A percentile compares a stretch with the other conserved stretches of the same genome.
These are phyloP conservation scores for Nicotiana attenuata DNA, from an alignment of 257 asterid species.

Conservation along the genomic window DNA sequence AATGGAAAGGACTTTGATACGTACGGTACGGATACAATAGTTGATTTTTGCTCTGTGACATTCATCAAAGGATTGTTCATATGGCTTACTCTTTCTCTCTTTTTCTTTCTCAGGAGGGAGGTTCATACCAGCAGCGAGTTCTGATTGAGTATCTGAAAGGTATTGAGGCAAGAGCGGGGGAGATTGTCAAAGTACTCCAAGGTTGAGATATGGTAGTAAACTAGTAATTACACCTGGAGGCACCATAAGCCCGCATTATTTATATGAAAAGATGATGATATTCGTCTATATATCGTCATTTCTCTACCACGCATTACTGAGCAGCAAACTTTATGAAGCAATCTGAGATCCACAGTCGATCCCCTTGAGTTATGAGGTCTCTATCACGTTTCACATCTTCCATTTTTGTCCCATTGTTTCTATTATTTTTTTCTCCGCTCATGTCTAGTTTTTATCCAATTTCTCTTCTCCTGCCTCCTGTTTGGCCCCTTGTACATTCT, in stretches of 20 bases:
- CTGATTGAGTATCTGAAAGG: constrained; percentile 90
- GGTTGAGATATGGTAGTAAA: constrained; percentile 27
- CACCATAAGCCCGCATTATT: background rate
- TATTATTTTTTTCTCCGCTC: background rate
- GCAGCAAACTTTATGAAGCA: background rate
- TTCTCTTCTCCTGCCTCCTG: background rate
- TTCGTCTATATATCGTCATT: background rate
- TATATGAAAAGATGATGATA: background rate
- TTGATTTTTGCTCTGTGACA: background rate
- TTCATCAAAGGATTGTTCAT: constrained; percentile 13
- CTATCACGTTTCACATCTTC: background rate
- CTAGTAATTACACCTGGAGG: constrained; percentile 2
- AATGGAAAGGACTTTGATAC: constrained; percentile 71
- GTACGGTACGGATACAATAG: constrained; percentile 54
- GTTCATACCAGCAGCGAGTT: constrained; percentile 91
- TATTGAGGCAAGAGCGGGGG: constrained; percentile 71
- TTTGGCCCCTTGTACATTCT: background rate
- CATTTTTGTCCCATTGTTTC: background rate
- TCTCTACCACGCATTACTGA: background rate
- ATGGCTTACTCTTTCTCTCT: background rate
- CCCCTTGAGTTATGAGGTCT: background rate
- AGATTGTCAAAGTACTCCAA: constrained; percentile 50
- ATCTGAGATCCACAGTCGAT: background rate
- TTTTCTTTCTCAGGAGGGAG: constrained; percentile 62
- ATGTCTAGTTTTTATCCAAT: background rate